Percentiles rank a stretch among this genome's conserved stretches.
Evolutionary conservation across 371 early-diverging fungal genomes (phyloP).

Genomic region (Mortierella sp.): DNA sequence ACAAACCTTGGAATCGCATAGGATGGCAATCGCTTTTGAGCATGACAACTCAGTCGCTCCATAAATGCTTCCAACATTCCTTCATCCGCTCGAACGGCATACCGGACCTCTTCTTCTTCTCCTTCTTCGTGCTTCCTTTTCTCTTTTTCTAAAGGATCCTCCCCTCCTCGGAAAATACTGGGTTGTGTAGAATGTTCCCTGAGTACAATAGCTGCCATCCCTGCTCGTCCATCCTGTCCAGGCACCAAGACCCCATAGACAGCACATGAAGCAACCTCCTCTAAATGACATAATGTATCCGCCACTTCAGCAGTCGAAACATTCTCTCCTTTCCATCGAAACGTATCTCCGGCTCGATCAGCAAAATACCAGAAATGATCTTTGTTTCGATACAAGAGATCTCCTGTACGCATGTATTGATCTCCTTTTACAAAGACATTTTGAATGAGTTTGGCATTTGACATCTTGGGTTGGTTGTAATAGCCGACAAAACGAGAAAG

Average conservation of each 20-base stretch:
- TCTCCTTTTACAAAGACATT: conserved; percentile 52
- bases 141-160: too few species aligned
- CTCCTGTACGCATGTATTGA: conserved; percentile 69
- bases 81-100: not conserved
- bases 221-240: conserved; percentile 66
- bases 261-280: conserved; percentile 62
- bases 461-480: conserved; percentile 25
- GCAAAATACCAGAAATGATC: conserved; percentile 71
- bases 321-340: conserved; percentile 73
- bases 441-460: conserved; percentile 4
- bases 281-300: conserved; percentile 58
- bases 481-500: not conserved
- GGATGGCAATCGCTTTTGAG: conserved; percentile 2
- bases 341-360: conserved; percentile 77
- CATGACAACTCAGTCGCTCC: not conserved
- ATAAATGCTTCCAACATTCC: not conserved
- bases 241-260: conserved; percentile 64
- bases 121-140: too few species aligned
- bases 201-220: conserved; percentile 70
- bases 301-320: conserved; percentile 70
- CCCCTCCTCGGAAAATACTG: too few species aligned
- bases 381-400: conserved; percentile 60
- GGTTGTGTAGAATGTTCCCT: conserved; percentile 2
- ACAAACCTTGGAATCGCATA: conserved; percentile 22
- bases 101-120: too few species aligned